Conservation (phyloP, 257 asterid species). For the Leptodermis oblonga region DNA sequence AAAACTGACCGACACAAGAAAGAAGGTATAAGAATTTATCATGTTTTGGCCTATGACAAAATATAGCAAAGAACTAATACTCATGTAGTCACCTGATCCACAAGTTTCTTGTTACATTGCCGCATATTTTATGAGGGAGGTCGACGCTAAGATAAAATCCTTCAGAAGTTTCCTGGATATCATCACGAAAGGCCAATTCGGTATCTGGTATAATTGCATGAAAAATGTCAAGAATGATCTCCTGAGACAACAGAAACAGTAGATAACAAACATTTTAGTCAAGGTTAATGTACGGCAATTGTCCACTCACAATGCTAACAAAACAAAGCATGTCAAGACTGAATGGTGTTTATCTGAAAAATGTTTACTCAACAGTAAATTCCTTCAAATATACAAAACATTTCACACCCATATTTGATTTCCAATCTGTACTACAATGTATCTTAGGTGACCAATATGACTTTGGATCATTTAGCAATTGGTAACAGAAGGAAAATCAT, state of each 20-base stretch:
- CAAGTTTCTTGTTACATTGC: not conserved
- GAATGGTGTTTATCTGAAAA: not conserved
- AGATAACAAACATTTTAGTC: not conserved
- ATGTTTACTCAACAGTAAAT: not conserved
- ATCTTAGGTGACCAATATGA: not conserved
- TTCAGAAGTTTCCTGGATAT: not conserved
- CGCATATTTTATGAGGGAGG: not conserved
- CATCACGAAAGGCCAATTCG: not conserved
- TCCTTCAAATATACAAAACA: not conserved
- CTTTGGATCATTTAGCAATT: not conserved
- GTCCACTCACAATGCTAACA: not conserved
- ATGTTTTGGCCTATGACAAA: not conserved
- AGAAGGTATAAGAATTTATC: not conserved
- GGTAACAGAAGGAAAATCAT: not conserved
- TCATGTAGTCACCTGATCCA: not conserved
- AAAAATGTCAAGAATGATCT: not conserved
- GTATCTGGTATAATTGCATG: not conserved
- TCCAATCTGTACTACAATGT: not conserved
- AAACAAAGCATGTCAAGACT: not conserved
- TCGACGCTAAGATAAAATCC: not conserved
- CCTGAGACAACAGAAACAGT: constrained; percentile 2
- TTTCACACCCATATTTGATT: not conserved
- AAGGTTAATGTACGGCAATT: not conserved
- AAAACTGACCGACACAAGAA: not conserved
- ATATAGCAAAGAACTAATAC: not conserved